These are phyloP conservation scores for Spathaspora hagerdaliae DNA, from an alignment of 805 yeast genomes.

Conservation along the genomic window DNA sequence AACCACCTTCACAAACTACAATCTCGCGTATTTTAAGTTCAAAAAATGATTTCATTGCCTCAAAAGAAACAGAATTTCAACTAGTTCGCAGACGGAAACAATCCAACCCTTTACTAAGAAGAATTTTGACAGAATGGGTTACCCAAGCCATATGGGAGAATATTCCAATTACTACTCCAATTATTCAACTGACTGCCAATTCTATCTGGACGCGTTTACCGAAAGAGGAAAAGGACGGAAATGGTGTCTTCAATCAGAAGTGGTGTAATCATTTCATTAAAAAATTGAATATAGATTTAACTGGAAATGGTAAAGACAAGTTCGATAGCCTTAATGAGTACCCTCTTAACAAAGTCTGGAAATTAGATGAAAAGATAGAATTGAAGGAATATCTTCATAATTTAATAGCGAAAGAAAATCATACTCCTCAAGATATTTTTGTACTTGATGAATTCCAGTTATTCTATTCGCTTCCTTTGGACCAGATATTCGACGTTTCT, in stretches of 20 bases:
- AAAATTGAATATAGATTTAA: constrained; percentile 49
- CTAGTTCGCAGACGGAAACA: constrained; percentile 51
- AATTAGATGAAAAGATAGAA: constrained; percentile 50
- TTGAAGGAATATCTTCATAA: constrained; percentile 40
- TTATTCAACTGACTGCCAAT: constrained; percentile 58
- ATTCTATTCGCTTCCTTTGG: constrained; percentile 57
- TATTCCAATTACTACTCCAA: constrained; percentile 61
- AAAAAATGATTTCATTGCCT: constrained; percentile 48
- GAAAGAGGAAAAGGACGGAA: constrained; percentile 51
- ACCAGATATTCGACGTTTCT: constrained; percentile 48
- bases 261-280: constrained; percentile 52
- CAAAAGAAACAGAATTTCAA: constrained; percentile 49
- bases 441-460: constrained; percentile 59
- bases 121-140: constrained; percentile 67
- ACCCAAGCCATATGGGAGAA: constrained; percentile 65
- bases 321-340: constrained; percentile 22
- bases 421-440: constrained; percentile 50
- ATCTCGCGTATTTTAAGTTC: constrained; percentile 57
- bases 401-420: constrained; percentile 26
- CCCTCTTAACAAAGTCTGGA: constrained; percentile 51
- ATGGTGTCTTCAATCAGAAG: constrained; percentile 60
- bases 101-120: constrained; percentile 50
- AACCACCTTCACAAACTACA: constrained; percentile 65
- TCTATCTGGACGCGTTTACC: constrained; percentile 63
- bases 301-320: constrained; percentile 42